Evolutionary conservation across 2,329 filamentous ascomycete genomes (phyloP), one percentile per base, ranked within the genome.

Genomic region (Alternaria sp.): DNA sequence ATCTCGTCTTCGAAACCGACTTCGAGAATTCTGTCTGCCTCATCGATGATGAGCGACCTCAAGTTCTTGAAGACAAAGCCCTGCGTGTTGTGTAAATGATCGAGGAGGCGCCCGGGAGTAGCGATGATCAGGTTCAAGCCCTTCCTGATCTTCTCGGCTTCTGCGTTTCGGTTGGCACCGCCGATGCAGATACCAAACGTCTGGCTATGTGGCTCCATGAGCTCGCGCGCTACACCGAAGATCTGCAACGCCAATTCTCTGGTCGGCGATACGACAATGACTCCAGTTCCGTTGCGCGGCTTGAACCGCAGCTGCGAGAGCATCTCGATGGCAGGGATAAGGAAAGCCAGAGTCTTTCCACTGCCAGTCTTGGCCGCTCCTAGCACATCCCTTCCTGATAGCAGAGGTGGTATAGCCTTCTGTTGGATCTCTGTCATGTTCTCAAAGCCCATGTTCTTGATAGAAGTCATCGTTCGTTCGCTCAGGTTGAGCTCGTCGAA

Each of bases 1-100:
- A 99, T 97, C 83, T 99, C 96, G 76, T 98, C 96, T 81, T 99
- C 96, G 85, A 99, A 99, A 73, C 96, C 95, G 66, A 97, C 93
- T 83, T 99, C 96, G 47, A 99, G 84, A 67, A 99, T 97, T 51
- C 96, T 90, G 79, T 99, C 96, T 18, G 96, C 96, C 83, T 99
- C 96, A 74, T 99, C 96, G 71, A 98, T 97, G 70, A 99, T 88
- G 37, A 99, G 86, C 2, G 93, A 92, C 80, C 94, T 94, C 72
- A 97, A 83, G 81, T 97, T 97, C 86, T 97, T 97, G 87, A 93
- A 97, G 1, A 91, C 84, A 69, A 98, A 98, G 20, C 90, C 90
- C 61, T 91, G 91, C 0, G 96, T 98, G 79, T 95, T 97, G 80
- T 96, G 92, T 45, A 99, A 85, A 78, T 99, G 95, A 83, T 99